Percentiles rank a stretch among this genome's conserved stretches.
Evolutionary conservation across 176 grass and related monocot genomes (phyloP).

Genomic region (Zea mays): DNA sequence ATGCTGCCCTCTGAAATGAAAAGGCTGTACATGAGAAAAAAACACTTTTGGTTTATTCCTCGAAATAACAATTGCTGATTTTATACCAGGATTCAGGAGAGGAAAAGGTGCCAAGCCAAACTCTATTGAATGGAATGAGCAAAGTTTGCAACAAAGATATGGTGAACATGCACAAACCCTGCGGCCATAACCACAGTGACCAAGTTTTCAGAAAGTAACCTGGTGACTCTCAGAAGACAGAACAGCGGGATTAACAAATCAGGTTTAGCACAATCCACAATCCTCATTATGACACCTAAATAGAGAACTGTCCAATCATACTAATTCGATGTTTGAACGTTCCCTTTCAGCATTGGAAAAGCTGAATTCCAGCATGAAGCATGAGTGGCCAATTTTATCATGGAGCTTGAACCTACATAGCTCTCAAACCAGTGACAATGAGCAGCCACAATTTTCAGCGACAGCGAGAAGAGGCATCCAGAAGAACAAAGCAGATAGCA

Average conservation of each 20-base stretch:
- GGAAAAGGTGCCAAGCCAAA: neutral
- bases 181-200: neutral
- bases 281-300: neutral
- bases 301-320: neutral
- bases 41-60: neutral
- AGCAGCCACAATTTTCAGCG: too few relatives aligned
- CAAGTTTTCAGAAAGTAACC: neutral
- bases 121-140: neutral
- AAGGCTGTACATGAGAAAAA: neutral
- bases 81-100: neutral
- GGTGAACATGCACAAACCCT: neutral
- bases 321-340: too few relatives aligned
- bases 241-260: neutral
- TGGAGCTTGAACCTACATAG: neutral
- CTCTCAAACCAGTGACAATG: neutral
- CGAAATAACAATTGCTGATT: neutral
- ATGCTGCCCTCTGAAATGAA: constrained; percentile 69
- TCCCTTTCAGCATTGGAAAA: neutral
- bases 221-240: too few relatives aligned
- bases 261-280: neutral
- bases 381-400: neutral
- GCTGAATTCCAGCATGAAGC: neutral
- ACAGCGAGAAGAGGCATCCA: neutral
- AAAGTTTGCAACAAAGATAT: neutral
- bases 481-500: neutral